These are phyloP conservation scores for Solanum dulcamara DNA, from an alignment of 257 asterid genomes.

Conservation along the genomic window DNA sequence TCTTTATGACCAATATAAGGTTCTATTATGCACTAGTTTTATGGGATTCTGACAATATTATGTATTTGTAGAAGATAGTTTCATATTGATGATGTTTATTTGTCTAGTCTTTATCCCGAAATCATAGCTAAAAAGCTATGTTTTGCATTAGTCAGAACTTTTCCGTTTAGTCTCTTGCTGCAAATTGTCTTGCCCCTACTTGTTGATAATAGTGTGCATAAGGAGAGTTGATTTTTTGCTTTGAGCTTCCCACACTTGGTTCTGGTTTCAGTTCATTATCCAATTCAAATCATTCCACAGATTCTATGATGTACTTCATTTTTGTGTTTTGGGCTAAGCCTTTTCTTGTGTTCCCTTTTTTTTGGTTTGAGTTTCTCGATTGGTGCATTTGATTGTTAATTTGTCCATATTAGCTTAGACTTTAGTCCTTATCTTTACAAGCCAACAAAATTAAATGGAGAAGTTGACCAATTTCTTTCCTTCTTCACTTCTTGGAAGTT, in stretches of 20 bases:
- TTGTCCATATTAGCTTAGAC: not conserved
- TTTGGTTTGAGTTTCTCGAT: not conserved
- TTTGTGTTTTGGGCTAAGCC: not conserved
- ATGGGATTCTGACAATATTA: not conserved
- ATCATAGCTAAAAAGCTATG: not conserved
- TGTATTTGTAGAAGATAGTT: not conserved
- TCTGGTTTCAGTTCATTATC: not conserved
- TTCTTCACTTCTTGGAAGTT: not conserved
- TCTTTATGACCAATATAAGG: slow-evolving; percentile 18
- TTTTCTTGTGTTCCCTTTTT: not conserved
- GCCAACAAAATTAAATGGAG: not conserved
- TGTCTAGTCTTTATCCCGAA: not conserved
- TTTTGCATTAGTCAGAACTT: not conserved
- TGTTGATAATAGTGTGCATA: not conserved
- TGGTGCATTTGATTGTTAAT: not conserved
- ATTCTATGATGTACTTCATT: not conserved
- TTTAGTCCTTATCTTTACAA: not conserved
- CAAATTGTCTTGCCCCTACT: not conserved
- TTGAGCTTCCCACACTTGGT: not conserved
- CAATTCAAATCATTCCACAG: not conserved
- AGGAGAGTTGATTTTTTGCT: not conserved
- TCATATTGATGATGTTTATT: not conserved
- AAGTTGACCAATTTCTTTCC: not conserved
- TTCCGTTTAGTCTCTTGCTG: not conserved
- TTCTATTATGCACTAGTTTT: not conserved